Percentiles rank a stretch among this genome's conserved stretches.
phyloP scores from a whole-genome alignment of 768 basidiomycete species.

The Crepidotus variabilis region DNA sequence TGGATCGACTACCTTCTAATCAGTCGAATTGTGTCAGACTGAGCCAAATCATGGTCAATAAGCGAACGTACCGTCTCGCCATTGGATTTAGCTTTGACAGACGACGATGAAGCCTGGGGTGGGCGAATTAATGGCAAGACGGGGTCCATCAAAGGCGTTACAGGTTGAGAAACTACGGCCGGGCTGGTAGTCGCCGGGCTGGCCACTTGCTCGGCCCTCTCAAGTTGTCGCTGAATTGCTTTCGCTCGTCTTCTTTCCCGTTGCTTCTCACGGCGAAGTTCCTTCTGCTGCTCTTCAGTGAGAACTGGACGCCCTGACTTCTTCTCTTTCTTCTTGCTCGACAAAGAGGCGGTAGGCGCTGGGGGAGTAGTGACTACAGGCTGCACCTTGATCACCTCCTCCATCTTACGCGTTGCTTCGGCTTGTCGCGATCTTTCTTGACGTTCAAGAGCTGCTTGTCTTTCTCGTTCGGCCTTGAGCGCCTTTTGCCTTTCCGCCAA shows the following conservation, averaged over 20 bases:
- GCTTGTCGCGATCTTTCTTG: not conserved
- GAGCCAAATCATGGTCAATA: not conserved
- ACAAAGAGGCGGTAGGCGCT: not conserved
- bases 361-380: not conserved
- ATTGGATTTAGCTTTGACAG: not conserved
- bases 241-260: slow-evolving; percentile 10
- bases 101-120: not conserved
- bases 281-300: slow-evolving; percentile 9
- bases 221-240: not conserved
- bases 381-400: not conserved
- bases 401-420: not conserved
- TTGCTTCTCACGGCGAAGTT: slow-evolving; percentile 5
- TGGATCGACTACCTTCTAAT: slow-evolving; percentile 7
- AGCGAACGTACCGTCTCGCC: not conserved
- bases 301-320: not conserved
- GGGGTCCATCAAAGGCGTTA: not conserved
- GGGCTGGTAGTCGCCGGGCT: not conserved
- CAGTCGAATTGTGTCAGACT: not conserved
- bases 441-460: not conserved
- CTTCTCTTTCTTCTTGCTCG: not conserved
- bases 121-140: not conserved
- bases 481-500: not conserved
- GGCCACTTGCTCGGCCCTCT: not conserved
- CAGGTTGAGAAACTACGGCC: not conserved
- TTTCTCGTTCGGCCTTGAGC: not conserved